These are phyloP conservation scores for Carpinus fangiana DNA, from an alignment of 306 rosid species.

Conservation along the genomic window DNA sequence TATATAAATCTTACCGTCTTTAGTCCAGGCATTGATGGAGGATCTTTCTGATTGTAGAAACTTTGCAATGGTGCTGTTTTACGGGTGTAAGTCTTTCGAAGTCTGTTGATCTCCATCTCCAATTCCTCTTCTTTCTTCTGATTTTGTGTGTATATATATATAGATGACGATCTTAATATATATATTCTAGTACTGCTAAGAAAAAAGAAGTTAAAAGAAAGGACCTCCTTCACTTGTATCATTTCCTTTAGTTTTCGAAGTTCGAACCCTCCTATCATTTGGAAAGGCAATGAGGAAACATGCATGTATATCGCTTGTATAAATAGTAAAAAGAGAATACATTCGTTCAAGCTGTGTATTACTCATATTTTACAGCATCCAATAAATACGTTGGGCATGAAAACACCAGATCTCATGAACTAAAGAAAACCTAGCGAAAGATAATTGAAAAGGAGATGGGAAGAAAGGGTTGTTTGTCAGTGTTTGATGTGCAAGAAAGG, in stretches of 20 bases:
- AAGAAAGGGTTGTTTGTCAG: too few species aligned
- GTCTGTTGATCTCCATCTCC: neutral
- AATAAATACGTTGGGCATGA: too few species aligned
- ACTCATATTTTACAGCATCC: too few species aligned
- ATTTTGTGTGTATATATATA: neutral
- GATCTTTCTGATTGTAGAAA: neutral
- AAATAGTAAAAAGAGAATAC: too few species aligned
- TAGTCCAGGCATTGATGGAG: neutral
- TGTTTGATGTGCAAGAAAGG: too few species aligned
- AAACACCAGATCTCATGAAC: too few species aligned
- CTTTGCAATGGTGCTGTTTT: neutral
- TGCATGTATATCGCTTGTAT: too few species aligned
- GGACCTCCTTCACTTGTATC: neutral
- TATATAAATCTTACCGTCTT: neutral
- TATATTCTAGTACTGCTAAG: neutral
- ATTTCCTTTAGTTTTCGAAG: neutral
- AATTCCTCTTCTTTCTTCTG: neutral
- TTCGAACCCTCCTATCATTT: neutral
- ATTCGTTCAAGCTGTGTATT: too few species aligned
- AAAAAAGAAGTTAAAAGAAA: neutral
- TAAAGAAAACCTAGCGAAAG: too few species aligned
- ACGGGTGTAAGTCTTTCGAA: neutral
- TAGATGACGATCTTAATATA: neutral
- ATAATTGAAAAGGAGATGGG: too few species aligned
- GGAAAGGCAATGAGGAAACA: neutral